Percentiles rank a stretch among this genome's conserved stretches.
Conservation (phyloP, 345 rosid species). For the Eucalyptus erythrocorys region DNA sequence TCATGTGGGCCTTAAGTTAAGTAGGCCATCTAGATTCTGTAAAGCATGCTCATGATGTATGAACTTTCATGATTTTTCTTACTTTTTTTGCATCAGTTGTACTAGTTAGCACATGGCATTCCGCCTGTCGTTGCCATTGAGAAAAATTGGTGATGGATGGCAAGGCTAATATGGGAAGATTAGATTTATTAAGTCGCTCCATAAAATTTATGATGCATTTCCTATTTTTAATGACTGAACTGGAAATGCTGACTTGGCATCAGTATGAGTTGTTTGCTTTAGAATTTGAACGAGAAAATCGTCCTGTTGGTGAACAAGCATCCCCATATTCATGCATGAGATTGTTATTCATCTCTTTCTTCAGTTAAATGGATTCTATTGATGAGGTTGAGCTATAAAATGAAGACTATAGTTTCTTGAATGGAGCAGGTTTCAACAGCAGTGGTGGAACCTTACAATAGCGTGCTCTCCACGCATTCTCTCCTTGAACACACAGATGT, state of each 20-base stretch:
- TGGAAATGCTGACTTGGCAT: not conserved
- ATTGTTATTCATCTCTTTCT: not conserved
- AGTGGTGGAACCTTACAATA: conserved; percentile 79
- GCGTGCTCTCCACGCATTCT: conserved; percentile 76
- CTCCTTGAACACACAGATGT: conserved; percentile 85
- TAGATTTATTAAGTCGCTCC: not conserved
- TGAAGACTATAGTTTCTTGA: not conserved
- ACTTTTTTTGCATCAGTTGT: not conserved
- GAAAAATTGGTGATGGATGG: not conserved
- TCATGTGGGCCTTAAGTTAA: not conserved
- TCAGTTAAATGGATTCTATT: not conserved
- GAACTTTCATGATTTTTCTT: not conserved
- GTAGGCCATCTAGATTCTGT: not conserved
- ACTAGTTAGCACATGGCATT: not conserved
- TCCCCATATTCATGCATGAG: not conserved
- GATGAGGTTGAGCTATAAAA: not conserved
- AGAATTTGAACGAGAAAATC: not conserved
- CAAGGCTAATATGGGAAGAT: not conserved
- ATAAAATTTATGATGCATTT: not conserved
- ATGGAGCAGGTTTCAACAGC: conserved; percentile 70
- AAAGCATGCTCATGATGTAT: not conserved
- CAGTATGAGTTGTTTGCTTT: not conserved
- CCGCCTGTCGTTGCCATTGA: not conserved
- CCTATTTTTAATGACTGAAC: not conserved
- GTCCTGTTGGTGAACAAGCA: not conserved